These are phyloP conservation scores for Aspergillus sp. DNA, from an alignment of 2,329 filamentous ascomycete genomes.

Conservation along the genomic window DNA sequence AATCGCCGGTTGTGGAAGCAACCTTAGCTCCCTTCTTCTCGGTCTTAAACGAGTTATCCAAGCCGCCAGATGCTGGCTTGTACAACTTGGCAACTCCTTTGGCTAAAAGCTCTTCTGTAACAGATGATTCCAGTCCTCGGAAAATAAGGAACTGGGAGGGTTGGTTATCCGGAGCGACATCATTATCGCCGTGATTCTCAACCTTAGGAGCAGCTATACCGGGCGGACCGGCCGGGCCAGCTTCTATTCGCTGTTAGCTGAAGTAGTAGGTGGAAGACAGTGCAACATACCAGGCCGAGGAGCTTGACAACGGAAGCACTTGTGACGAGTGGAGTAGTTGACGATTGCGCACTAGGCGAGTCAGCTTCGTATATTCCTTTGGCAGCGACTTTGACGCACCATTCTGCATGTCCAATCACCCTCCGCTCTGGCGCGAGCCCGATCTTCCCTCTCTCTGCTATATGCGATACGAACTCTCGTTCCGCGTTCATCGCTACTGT, in stretches of 20 bases:
- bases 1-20: slow-evolving; percentile 50
- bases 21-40: slow-evolving; percentile 46
- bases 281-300: slow-evolving; percentile 44
- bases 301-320: slow-evolving; percentile 55
- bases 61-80: slow-evolving; percentile 42
- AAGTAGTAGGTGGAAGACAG: background rate
- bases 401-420: slow-evolving; percentile 53
- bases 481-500: slow-evolving; percentile 34
- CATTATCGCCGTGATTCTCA: slow-evolving; percentile 49
- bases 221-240: slow-evolving; percentile 26
- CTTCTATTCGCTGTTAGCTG: slow-evolving; percentile 14
- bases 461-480: slow-evolving; percentile 47
- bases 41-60: slow-evolving; percentile 27
- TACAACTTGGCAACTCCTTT: slow-evolving; percentile 69
- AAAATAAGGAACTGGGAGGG: slow-evolving; percentile 72
- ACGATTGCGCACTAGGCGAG: slow-evolving; percentile 45
- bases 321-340: slow-evolving; percentile 51
- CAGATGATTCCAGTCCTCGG: slow-evolving; percentile 61
- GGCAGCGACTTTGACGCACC: slow-evolving; percentile 25
- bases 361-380: slow-evolving; percentile 1
- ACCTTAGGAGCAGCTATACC: slow-evolving; percentile 37
- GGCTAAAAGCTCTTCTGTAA: slow-evolving; percentile 65
- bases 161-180: slow-evolving; percentile 48
- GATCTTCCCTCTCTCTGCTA: slow-evolving; percentile 48
- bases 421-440: slow-evolving; percentile 41